phyloP scores from a whole-genome alignment of 805 yeast genomes.

The Saccharomycopsis selenospora region DNA sequence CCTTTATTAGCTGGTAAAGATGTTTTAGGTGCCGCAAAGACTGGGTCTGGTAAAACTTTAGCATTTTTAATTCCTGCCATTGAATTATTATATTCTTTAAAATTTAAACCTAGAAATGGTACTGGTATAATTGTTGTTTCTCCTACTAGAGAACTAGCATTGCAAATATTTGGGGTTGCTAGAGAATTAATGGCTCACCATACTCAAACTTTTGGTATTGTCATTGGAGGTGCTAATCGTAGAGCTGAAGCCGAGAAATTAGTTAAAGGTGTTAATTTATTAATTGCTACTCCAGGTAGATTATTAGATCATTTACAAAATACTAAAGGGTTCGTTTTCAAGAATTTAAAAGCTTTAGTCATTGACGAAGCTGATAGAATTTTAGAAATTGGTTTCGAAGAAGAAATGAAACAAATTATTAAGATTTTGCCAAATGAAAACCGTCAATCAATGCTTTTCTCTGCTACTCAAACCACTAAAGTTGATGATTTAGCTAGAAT shows the following conservation, averaged over 20 bases:
- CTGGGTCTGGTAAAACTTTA: conserved; percentile 97
- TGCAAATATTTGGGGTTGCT: conserved; percentile 97
- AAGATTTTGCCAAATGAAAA: conserved; percentile 86
- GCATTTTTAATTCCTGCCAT: conserved; percentile 96
- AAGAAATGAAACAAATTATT: conserved; percentile 96
- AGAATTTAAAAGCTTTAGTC: conserved; percentile 86
- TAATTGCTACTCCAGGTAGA: conserved; percentile 98
- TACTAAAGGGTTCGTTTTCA: conserved; percentile 88
- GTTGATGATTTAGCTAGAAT: conserved; percentile 98
- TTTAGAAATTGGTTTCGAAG: conserved; percentile 96
- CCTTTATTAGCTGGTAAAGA: conserved; percentile 95
- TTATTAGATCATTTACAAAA: conserved; percentile 93
- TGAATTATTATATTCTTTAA: conserved; percentile 80
- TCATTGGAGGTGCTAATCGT: conserved; percentile 97
- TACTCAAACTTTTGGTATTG: conserved; percentile 92
- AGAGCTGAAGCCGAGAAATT: conserved; percentile 96
- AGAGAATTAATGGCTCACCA: conserved; percentile 86
- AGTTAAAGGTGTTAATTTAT: conserved; percentile 83
- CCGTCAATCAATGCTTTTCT: conserved; percentile 93
- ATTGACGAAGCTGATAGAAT: conserved; percentile 99
- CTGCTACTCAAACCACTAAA: conserved; percentile 99
- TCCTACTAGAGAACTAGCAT: conserved; percentile 96
- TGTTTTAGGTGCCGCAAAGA: conserved; percentile 98
- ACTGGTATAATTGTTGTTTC: conserved; percentile 94
- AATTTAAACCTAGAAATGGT: conserved; percentile 96